Evolutionary conservation across 2,329 filamentous ascomycete species (phyloP), one percentile per base, ranked within the genome.

Genomic region (Cadophora gregata): DNA sequence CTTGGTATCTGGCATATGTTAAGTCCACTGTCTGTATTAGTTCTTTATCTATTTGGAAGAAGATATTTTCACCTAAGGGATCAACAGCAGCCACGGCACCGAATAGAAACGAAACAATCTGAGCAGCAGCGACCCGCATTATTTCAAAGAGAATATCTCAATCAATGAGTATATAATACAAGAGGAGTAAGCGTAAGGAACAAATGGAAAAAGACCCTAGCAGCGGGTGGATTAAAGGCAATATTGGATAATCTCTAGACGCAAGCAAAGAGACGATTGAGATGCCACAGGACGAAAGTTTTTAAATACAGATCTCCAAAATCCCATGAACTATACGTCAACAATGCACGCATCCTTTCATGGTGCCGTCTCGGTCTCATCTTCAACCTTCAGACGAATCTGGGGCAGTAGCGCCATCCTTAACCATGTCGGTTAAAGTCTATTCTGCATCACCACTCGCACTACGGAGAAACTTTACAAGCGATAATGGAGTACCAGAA

Each of bases 341-440:
- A 47, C 42, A 42, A 42, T 42, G 19, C 42, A 47, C 9, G 58
- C 36, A 38, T 27, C 48, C 50, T 56, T 56, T 63, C 36, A 33
- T 33, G 42, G 31, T 6, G 21, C 42, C 33, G 48, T 56, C 31
- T 47, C 36, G n/a, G 61, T 63, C 61, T 63, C 61, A 63, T 45
- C 14, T 56, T 56, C 25, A 63, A 38, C 27, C 31, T 63, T 63
- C 61, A 63, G 61, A 63, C 50, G 61, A 38, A 63, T 63, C 61
- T 63, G 61, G 61, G 25, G 61, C 61, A 63, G 6, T 63, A 56
- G 61, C 50, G 33, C 47, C 33, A 42, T 58, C 61, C 48, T 47
- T 25, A 29, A 51, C 6, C 19, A 21, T 21, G 42, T 47, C 42
- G 19, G 42, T 21, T 47, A 47, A 47, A 47, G 42, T 47, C n/a